These are phyloP conservation scores for Suhomyces bribrorum DNA, from an alignment of 1,139 yeast species.

Conservation along the genomic window DNA sequence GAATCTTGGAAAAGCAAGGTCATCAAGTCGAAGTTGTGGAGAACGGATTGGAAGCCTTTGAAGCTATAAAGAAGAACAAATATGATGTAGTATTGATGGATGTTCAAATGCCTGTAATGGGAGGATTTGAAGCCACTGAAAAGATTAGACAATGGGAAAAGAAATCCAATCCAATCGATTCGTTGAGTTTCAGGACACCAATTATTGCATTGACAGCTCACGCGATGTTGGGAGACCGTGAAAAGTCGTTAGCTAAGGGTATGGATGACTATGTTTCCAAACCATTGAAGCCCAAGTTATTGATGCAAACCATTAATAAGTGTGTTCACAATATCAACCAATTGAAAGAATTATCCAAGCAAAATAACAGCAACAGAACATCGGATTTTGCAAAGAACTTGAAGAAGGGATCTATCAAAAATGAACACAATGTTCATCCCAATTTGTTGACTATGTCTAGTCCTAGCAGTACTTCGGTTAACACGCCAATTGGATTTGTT, in stretches of 20 bases:
- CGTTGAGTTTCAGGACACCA: constrained; percentile 67
- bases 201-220: constrained; percentile 89
- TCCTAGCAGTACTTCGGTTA: constrained; percentile 16
- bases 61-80: constrained; percentile 64
- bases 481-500: constrained; percentile 9
- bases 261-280: constrained; percentile 90
- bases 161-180: constrained; percentile 73
- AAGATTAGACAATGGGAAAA: constrained; percentile 86
- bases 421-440: constrained; percentile 21
- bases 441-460: constrained; percentile 21
- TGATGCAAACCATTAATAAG: constrained; percentile 81
- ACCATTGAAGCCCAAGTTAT: constrained; percentile 78
- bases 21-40: constrained; percentile 82
- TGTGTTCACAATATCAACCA: constrained; percentile 72
- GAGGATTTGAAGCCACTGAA: constrained; percentile 89
- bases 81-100: constrained; percentile 89
- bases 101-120: constrained; percentile 95
- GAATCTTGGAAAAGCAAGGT: constrained; percentile 79
- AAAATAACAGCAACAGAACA: constrained; percentile 46
- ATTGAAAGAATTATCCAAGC: constrained; percentile 55
- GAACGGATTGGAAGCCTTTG: constrained; percentile 80
- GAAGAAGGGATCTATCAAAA: constrained; percentile 38
- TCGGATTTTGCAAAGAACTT: constrained; percentile 51
- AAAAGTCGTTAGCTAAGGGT: constrained; percentile 79
- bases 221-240: constrained; percentile 90